Evolutionary conservation across 768 basidiomycete species (phyloP).

Genomic region (Rhodotorula taiwanensis): DNA sequence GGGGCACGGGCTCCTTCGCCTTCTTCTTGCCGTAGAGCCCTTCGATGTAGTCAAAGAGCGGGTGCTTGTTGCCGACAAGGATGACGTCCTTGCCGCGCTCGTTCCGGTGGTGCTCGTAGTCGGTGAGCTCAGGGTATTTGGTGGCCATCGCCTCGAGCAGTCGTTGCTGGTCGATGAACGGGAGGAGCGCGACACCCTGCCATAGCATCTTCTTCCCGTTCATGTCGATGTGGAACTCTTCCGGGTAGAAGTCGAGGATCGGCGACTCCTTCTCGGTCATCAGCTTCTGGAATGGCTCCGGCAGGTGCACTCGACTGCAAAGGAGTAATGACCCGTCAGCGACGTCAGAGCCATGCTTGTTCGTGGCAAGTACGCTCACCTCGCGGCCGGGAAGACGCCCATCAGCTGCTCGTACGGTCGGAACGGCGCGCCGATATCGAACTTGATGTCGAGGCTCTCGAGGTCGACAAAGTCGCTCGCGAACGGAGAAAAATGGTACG

Average conservation of each 20-base stretch:
- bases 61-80: slow-evolving; percentile 75
- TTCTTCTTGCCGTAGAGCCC: slow-evolving; percentile 84
- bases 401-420: slow-evolving; percentile 96
- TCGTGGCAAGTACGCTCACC: slow-evolving; percentile 49
- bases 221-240: slow-evolving; percentile 93
- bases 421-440: slow-evolving; percentile 73
- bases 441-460: slow-evolving; percentile 70
- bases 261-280: slow-evolving; percentile 84
- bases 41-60: slow-evolving; percentile 79
- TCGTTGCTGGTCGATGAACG: slow-evolving; percentile 84
- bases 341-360: too few species aligned
- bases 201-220: slow-evolving; percentile 99
- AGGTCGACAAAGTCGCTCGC: slow-evolving; percentile 79
- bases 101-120: slow-evolving; percentile 78
- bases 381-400: slow-evolving; percentile 93
- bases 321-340: slow-evolving; percentile 12
- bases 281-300: slow-evolving; percentile 70
- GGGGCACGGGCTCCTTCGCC: slow-evolving; percentile 65
- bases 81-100: slow-evolving; percentile 74
- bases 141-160: slow-evolving; percentile 74
- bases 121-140: slow-evolving; percentile 55
- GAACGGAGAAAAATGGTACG: slow-evolving; percentile 96
- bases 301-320: slow-evolving; percentile 82
- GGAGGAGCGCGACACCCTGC: slow-evolving; percentile 94
- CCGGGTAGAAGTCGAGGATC: slow-evolving; percentile 92